A percentile compares a stretch with the other conserved stretches of the same genome.
phyloP scores from a whole-genome alignment of 1,284 basidiomycete genomes.

The Heterobasidion annosum region DNA sequence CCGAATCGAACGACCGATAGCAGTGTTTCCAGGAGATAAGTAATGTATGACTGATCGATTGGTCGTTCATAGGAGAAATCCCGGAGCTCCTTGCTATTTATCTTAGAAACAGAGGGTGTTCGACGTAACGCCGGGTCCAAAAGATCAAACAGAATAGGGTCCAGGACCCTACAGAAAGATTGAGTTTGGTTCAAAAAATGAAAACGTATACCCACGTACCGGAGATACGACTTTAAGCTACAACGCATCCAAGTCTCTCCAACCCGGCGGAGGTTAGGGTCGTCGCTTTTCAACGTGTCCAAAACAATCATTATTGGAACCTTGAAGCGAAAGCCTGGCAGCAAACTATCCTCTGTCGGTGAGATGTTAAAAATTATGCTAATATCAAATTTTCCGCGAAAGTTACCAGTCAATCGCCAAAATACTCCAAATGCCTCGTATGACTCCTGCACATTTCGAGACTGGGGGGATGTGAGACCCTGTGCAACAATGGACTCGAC shows the following conservation, averaged over 20 bases:
- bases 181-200: slow-evolving; percentile 1
- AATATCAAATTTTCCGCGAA: slow-evolving; percentile 2
- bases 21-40: slow-evolving; percentile 70
- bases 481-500: slow-evolving; percentile 74
- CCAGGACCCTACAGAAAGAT: slow-evolving; percentile 54
- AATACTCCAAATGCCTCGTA: slow-evolving; percentile 88
- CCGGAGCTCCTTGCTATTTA: slow-evolving; percentile 59
- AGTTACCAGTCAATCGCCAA: slow-evolving; percentile 81
- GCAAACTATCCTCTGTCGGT: slow-evolving; percentile 63
- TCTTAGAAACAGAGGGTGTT: slow-evolving; percentile 35
- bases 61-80: slow-evolving; percentile 62
- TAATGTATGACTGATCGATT: slow-evolving; percentile 70
- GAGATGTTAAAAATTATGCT: not conserved
- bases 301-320: slow-evolving; percentile 84
- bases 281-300: slow-evolving; percentile 71
- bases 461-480: slow-evolving; percentile 48
- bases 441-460: slow-evolving; percentile 42
- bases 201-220: slow-evolving; percentile 37
- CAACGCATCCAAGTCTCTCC: slow-evolving; percentile 96
- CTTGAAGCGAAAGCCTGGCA: slow-evolving; percentile 77
- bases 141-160: slow-evolving; percentile 78
- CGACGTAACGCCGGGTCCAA: slow-evolving; percentile 61
- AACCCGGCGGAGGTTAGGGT: slow-evolving; percentile 64
- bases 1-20: slow-evolving; percentile 79
- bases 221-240: slow-evolving; percentile 82